Evolutionary conservation across 345 rosid genomes (phyloP), one percentile per base, ranked within the genome.

Genomic region (Trapa bicornis): DNA sequence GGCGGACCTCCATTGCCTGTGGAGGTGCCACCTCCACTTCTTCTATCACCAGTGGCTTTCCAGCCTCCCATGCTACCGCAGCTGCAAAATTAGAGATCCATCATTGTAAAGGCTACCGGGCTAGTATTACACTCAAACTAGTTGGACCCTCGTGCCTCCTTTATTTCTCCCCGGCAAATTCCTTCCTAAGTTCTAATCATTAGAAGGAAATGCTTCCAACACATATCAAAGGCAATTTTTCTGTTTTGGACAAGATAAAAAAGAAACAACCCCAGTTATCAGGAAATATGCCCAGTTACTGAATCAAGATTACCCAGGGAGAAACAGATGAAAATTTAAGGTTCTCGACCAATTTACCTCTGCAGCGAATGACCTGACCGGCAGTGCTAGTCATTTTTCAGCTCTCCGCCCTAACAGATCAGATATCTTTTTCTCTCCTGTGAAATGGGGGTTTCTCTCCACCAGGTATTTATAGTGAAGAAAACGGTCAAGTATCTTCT

Each of bases 11-110:
- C 60, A 52, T 78, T 3, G 50, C 70, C 71, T 83, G 82, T 15
- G 86, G 88, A 8, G 84, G 81, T 0, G 86, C 83, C 70, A 82
- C 84, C 69, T 82, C 88, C 75, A 84, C 84, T 72, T 82, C 77
- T 52, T 82, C 77, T 0, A 84, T 82, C 68, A 72, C 76, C 41
- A 84, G 65, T 68, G 86, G 86, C 79, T 84, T 84, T 47, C 86
- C 84, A 9, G 88, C 84, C 67, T 84, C 84, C 86, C 86, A 84
- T 37, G 83, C 82, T 48, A 84, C 83, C 5, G 83, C 86, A 75
- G 84, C 88, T 80, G 62, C 74, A 75, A 58, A 33, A 58, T 6
- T 37, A 9, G 38, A 58, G 14, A 58, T 32, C 38, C 63, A 32
- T 35, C 35, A 32, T 32, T 10, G 2, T 35, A 10, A 58, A 58